Evolutionary conservation across 148 eudicot genomes (phyloP).

Genomic region (Fagopyrum tataricum): DNA sequence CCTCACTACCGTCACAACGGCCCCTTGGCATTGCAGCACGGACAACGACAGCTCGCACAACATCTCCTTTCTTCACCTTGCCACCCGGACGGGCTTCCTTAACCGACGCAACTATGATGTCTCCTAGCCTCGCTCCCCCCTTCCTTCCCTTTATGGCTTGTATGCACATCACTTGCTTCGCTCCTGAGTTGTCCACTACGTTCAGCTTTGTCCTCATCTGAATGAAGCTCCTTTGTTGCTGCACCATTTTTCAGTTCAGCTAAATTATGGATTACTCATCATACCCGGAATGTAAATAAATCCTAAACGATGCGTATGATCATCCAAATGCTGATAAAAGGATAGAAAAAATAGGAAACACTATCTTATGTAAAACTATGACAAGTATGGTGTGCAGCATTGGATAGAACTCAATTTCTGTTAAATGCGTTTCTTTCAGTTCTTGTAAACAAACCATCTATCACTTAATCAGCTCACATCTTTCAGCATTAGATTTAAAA

Average conservation of each 20-base stretch:
- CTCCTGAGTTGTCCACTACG: slow-evolving; percentile 94
- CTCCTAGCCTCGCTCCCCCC: slow-evolving; percentile 73
- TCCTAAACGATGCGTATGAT: neutral
- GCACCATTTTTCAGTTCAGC: slow-evolving; percentile 11
- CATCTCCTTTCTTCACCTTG: slow-evolving; percentile 88
- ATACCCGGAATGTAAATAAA: neutral
- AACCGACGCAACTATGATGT: slow-evolving; percentile 75
- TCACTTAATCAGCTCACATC: neutral
- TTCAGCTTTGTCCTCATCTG: slow-evolving; percentile 83
- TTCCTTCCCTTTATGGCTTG: slow-evolving; percentile 74
- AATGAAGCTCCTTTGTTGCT: slow-evolving; percentile 75
- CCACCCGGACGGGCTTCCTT: slow-evolving; percentile 76
- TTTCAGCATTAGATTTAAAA: neutral
- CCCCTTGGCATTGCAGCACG: slow-evolving; percentile 79
- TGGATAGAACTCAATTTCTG: too few species aligned
- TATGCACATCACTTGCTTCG: slow-evolving; percentile 75
- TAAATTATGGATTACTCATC: neutral
- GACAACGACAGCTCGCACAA: slow-evolving; percentile 73
- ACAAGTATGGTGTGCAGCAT: too few species aligned
- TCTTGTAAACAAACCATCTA: too few species aligned
- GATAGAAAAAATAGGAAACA: neutral
- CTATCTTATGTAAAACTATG: neutral
- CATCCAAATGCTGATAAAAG: neutral
- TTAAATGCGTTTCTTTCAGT: too few species aligned
- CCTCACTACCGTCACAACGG: slow-evolving; percentile 83